Base-by-base conservation (phyloP, 768 basidiomycete species). In the Peribolospora baueri region DNA sequence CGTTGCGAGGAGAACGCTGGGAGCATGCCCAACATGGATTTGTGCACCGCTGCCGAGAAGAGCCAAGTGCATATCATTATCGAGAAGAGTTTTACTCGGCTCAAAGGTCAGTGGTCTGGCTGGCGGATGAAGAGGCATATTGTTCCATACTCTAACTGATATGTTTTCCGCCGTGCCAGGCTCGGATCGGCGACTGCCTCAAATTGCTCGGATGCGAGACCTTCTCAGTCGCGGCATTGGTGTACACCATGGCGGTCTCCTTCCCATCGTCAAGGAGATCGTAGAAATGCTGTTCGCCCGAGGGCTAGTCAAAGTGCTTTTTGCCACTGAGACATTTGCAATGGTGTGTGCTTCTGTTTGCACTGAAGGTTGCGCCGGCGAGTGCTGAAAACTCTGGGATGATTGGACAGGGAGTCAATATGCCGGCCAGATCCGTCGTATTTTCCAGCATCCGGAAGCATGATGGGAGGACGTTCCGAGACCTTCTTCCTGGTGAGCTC, bases 291-390 rank as follows among this genome's bases (percentile, higher is more conserved):
- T 98, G 13, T 98, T 98, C 66, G 84, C 88, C 7, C 78, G 87
- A 48, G 93, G 93, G 13, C 70, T 97, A 51, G 90, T 99, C 58
- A 97, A 95, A 68, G 78, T 93, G 25, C 70, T 99, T 5, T 98
- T 98, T 65, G 93, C 93, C 1, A 98, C 93, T 4, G 93, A 98
- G 69, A 98, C 93, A 0, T 98, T 98, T 66, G 91, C 91, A 0
- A 97, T 98, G 91, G 90, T 87, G 55, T 56, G 72, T 63, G n/a
- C 36, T 5, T 39, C 36, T 41, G 13, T 9, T 42, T 14, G 48
- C 40, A 13, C n/a, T 39, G 25, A 25, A 25, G 25, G 25, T 25
- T 25, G 25, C 40, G 25, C 36, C 39, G 14, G 9, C 42, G 50
- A 7, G 46, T 3, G 8, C 14, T 37, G n/a, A 36, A 4, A 6